Evolutionary conservation across 2,329 filamentous ascomycete species (phyloP).

Genomic region (Xylariaceae sp.): DNA sequence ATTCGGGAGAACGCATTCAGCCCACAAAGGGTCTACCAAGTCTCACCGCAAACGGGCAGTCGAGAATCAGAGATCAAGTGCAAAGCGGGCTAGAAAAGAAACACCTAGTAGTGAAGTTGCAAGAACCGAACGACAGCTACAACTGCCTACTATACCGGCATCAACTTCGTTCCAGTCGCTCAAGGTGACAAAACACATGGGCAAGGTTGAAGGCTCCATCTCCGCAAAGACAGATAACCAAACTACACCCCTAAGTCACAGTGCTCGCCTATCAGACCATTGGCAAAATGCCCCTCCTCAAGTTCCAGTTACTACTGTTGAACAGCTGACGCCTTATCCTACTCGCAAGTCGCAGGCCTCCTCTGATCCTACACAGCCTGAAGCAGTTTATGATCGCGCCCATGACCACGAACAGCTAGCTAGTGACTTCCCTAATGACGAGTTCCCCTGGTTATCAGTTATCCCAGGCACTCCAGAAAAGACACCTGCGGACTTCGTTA

Average conservation of each 20-base stretch:
- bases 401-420: background rate
- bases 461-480: background rate
- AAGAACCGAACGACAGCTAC: constrained; percentile 14
- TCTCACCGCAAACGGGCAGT: constrained; percentile 9
- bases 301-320: constrained; percentile 21
- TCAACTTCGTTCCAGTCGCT: constrained; percentile 28
- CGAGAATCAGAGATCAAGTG: background rate
- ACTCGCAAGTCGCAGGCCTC: background rate
- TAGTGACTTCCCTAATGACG: background rate
- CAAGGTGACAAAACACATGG: constrained; percentile 30
- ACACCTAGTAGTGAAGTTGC: constrained; percentile 7
- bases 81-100: constrained; percentile 10
- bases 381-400: background rate
- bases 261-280: background rate
- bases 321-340: constrained; percentile 27
- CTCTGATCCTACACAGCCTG: background rate
- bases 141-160: constrained; percentile 15
- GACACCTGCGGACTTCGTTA: no score
- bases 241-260: background rate
- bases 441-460: background rate
- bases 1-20: background rate
- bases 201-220: background rate
- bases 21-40: background rate
- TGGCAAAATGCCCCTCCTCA: background rate
- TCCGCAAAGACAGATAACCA: background rate